Percentiles rank a stretch among this genome's conserved stretches.
phyloP scores from a whole-genome alignment of 306 rosid genomes.

The Glycine soja region DNA sequence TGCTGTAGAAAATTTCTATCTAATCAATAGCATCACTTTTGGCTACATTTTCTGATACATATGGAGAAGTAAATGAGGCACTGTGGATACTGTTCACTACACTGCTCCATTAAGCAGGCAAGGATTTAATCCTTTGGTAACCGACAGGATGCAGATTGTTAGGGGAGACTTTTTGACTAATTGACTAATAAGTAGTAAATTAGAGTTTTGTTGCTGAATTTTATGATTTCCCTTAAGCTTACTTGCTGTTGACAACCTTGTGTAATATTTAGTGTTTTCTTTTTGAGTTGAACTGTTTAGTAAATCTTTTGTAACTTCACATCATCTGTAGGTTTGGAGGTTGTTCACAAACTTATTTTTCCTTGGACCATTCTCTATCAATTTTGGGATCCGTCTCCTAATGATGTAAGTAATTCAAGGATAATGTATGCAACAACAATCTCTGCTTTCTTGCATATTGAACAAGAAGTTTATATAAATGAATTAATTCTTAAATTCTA shows the following conservation, averaged over 20 bases:
- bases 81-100: not conserved
- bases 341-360: constrained; percentile 84
- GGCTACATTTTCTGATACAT: not conserved
- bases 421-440: constrained; percentile 22
- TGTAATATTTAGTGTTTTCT: constrained; percentile 1
- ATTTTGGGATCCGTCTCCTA: constrained; percentile 87
- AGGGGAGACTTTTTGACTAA: constrained; percentile 12
- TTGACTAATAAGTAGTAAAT: constrained; percentile 10
- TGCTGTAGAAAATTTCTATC: not conserved
- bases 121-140: constrained; percentile 13
- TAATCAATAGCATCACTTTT: not conserved
- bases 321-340: constrained; percentile 87
- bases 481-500: constrained; percentile 35
- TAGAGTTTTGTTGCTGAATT: constrained; percentile 23
- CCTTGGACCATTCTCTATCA: constrained; percentile 87
- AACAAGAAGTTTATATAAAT: not conserved
- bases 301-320: constrained; percentile 36
- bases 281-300: constrained; percentile 18
- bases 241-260: not conserved
- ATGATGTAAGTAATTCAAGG: constrained; percentile 78
- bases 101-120: constrained; percentile 23
- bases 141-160: not conserved
- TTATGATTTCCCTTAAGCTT: constrained; percentile 12
- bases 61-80: not conserved
- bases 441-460: not conserved